These are phyloP conservation scores for Vinca minor DNA, from an alignment of 257 asterid species.

Conservation along the genomic window DNA sequence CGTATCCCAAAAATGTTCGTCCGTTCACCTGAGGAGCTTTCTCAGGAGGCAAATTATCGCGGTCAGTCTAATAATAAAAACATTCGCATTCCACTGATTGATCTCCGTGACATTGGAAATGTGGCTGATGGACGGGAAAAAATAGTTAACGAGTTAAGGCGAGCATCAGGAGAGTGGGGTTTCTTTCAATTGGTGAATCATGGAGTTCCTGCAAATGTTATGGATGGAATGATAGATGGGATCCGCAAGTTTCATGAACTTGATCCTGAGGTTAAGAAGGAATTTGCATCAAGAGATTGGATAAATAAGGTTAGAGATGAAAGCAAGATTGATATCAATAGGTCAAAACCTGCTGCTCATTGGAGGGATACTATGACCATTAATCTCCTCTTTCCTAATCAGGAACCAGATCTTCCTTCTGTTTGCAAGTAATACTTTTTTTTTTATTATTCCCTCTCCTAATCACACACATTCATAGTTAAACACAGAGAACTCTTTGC, in stretches of 20 bases:
- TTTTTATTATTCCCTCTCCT: no score
- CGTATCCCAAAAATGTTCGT: slow-evolving; percentile 26
- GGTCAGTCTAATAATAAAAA: slow-evolving; percentile 3
- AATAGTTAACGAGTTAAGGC: slow-evolving; percentile 21
- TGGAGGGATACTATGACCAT: slow-evolving; percentile 66
- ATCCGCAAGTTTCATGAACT: slow-evolving; percentile 48
- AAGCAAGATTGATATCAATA: slow-evolving; percentile 47
- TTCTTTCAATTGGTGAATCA: slow-evolving; percentile 58
- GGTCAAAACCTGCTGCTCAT: slow-evolving; percentile 40
- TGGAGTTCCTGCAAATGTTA: slow-evolving; percentile 34
- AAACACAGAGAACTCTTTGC: neutral
- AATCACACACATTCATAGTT: neutral
- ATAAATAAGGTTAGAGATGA: slow-evolving; percentile 35
- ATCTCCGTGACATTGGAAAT: slow-evolving; percentile 25
- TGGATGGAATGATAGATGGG: slow-evolving; percentile 49
- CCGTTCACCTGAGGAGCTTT: slow-evolving; percentile 34
- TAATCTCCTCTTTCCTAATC: slow-evolving; percentile 10
- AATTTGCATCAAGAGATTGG: slow-evolving; percentile 27
- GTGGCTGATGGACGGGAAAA: slow-evolving; percentile 13
- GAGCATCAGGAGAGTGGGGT: slow-evolving; percentile 54
- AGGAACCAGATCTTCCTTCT: slow-evolving; percentile 40
- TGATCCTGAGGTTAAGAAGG: slow-evolving; percentile 39
- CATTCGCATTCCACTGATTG: slow-evolving; percentile 42
- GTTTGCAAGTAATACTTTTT: slow-evolving; percentile 41
- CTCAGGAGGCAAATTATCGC: slow-evolving; percentile 20